phyloP scores from a whole-genome alignment of 108 stramenopile genomes.

The Cyclostephanos tholiformis region DNA sequence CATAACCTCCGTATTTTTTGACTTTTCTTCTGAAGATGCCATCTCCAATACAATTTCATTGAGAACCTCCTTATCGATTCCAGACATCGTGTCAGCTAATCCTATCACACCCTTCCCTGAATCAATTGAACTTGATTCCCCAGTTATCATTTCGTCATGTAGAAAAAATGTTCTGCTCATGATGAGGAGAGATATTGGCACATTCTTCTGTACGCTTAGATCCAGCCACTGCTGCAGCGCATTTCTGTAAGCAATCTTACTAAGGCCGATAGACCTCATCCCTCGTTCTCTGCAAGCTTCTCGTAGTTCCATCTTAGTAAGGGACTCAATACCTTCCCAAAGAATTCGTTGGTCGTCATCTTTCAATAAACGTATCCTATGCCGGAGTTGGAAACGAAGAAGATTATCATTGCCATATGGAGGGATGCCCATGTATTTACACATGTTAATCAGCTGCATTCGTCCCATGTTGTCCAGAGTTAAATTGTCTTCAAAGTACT shows the following conservation, averaged over 20 bases:
- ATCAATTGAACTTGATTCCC: not conserved
- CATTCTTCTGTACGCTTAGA: constrained; percentile 90
- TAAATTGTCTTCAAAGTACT: constrained; percentile 94
- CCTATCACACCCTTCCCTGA: constrained; percentile 63
- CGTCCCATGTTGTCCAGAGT: constrained; percentile 97
- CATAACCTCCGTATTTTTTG: constrained; percentile 66
- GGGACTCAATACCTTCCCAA: constrained; percentile 96
- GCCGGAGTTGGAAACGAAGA: constrained; percentile 94
- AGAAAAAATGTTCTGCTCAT: constrained; percentile 96
- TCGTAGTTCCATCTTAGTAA: constrained; percentile 96
- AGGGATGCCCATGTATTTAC: constrained; percentile 93
- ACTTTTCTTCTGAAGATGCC: constrained; percentile 84
- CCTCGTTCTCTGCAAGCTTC: constrained; percentile 98
- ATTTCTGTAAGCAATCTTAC: constrained; percentile 86
- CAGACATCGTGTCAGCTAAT: constrained; percentile 91
- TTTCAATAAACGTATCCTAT: constrained; percentile 77
- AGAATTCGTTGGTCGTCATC: constrained; percentile 98
- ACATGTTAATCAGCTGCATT: constrained; percentile 96
- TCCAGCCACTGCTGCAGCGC: constrained; percentile 97
- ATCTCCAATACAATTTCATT: constrained; percentile 95
- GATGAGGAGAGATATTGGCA: constrained; percentile 95
- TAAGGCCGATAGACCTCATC: constrained; percentile 95
- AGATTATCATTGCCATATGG: constrained; percentile 94
- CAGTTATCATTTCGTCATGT: constrained; percentile 61
- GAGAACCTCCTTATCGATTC: constrained; percentile 92